These are phyloP conservation scores for Parvularia atlantis DNA, from an alignment of 78 protist genomes.

Conservation along the genomic window DNA sequence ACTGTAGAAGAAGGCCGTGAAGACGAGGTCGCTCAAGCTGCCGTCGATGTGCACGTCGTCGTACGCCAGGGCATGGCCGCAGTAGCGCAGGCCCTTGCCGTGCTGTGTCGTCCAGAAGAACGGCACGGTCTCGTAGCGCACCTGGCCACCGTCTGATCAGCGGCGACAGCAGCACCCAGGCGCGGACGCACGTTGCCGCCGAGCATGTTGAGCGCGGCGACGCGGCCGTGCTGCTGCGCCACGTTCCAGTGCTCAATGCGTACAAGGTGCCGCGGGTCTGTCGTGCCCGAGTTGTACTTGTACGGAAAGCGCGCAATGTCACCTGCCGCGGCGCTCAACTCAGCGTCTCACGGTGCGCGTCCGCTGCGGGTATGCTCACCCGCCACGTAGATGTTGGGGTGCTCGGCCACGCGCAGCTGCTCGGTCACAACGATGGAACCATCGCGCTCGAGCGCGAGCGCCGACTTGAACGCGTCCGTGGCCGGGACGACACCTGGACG, in stretches of 20 bases:
- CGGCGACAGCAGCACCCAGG: too few species aligned
- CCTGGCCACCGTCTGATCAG: neutral
- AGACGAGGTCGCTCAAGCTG: too few species aligned
- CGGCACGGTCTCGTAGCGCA: constrained; percentile 17
- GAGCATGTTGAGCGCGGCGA: neutral
- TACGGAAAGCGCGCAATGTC: constrained; percentile 17
- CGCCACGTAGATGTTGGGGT: neutral
- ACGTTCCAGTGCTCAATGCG: constrained; percentile 28
- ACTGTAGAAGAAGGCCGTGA: too few species aligned
- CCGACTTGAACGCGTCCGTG: neutral
- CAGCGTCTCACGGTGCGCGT: neutral
- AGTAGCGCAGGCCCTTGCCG: too few species aligned
- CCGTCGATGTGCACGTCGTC: too few species aligned
- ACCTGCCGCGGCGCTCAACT: neutral
- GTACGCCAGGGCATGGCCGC: too few species aligned
- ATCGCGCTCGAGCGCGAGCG: constrained; percentile 9
- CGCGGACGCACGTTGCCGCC: too few species aligned
- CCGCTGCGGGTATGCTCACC: neutral
- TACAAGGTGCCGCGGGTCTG: neutral
- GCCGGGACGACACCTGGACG: too few species aligned
- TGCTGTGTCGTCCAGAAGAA: constrained; percentile 43
- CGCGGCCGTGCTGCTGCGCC: constrained; percentile 8
- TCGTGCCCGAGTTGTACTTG: neutral
- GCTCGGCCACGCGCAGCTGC: neutral
- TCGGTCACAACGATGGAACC: neutral